phyloP scores from a whole-genome alignment of 2,329 filamentous ascomycete genomes.

The Akanthomyces muscarius region DNA sequence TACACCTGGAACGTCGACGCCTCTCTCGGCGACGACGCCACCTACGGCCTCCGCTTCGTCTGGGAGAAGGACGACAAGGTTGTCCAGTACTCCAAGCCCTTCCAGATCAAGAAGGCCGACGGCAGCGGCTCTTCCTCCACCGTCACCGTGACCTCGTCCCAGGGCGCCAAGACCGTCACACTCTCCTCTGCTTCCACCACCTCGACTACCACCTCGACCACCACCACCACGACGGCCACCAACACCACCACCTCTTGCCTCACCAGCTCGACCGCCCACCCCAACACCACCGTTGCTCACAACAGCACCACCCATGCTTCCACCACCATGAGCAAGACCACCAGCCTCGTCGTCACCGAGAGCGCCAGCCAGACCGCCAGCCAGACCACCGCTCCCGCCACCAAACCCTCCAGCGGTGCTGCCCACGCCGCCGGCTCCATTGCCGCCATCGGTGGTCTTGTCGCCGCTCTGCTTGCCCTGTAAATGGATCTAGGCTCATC shows the following conservation, averaged over 20 bases:
- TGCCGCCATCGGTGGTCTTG: constrained; percentile 37
- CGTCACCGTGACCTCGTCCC: constrained; percentile 28
- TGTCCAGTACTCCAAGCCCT: constrained; percentile 63
- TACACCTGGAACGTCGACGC: constrained; percentile 50
- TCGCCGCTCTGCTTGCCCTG: constrained; percentile 40
- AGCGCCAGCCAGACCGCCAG: constrained; percentile 23
- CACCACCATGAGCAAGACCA: background rate
- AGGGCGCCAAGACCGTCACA: constrained; percentile 30
- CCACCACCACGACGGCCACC: background rate
- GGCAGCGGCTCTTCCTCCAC: constrained; percentile 26
- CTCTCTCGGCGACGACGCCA: constrained; percentile 39
- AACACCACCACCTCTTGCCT: constrained; percentile 26
- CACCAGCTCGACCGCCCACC: constrained; percentile 25
- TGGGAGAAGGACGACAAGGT: constrained; percentile 42
- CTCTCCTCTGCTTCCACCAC: constrained; percentile 23
- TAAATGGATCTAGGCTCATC: constrained; percentile 30
- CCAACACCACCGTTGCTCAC: constrained; percentile 17
- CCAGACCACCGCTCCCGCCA: constrained; percentile 21
- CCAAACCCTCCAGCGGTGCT: constrained; percentile 23
- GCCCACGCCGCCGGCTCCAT: constrained; percentile 35
- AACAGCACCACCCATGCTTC: background rate
- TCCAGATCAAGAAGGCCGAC: constrained; percentile 43
- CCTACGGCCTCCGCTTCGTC: constrained; percentile 56
- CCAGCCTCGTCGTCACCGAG: constrained; percentile 26
- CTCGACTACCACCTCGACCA: constrained; percentile 16